Evolutionary conservation across 2,329 filamentous ascomycete genomes (phyloP).

Genomic region (Dichotomopilus funicola): DNA sequence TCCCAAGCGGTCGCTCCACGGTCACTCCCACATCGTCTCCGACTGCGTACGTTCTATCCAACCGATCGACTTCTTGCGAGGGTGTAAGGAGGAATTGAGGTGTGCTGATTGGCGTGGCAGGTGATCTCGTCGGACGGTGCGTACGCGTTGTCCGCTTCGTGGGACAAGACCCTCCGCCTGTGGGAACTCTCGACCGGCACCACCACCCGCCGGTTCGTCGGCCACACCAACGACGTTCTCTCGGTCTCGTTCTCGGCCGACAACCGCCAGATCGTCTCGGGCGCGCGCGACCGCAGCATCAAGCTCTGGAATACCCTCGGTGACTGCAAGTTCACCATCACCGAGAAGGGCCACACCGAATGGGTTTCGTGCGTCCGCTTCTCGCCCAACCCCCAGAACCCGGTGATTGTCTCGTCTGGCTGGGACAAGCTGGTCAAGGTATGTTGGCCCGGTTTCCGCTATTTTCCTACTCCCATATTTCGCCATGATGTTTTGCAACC

Average conservation of each 20-base stretch:
- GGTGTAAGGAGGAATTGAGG: slow-evolving; percentile 16
- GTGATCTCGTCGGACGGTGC: slow-evolving; percentile 99
- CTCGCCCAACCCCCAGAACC: slow-evolving; percentile 99
- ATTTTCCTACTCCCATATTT: slow-evolving; percentile 18
- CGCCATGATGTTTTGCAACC: slow-evolving; percentile 83
- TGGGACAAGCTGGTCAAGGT: slow-evolving; percentile 99
- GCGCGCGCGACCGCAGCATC: slow-evolving; percentile 96
- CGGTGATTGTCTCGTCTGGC: slow-evolving; percentile 94
- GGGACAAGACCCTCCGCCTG: slow-evolving; percentile 99
- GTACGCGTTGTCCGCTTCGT: slow-evolving; percentile 96
- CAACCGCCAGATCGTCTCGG: slow-evolving; percentile 99
- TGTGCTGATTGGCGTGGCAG: slow-evolving; percentile 46
- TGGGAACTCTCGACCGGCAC: slow-evolving; percentile 98
- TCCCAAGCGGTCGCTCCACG: slow-evolving; percentile 97
- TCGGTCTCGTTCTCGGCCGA: slow-evolving; percentile 99
- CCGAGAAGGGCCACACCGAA: slow-evolving; percentile 99
- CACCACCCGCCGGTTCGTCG: slow-evolving; percentile 97
- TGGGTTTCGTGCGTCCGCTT: slow-evolving; percentile 99
- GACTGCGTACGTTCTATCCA: slow-evolving; percentile 77
- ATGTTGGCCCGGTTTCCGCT: slow-evolving; percentile 37
- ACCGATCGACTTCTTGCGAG: slow-evolving; percentile 3
- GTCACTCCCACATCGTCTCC: slow-evolving; percentile 99
- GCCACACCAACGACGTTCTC: slow-evolving; percentile 98
- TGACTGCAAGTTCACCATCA: slow-evolving; percentile 99
- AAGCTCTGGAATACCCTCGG: slow-evolving; percentile 99